Conservation (phyloP, 345 rosid species). For the Populus deltoides region DNA sequence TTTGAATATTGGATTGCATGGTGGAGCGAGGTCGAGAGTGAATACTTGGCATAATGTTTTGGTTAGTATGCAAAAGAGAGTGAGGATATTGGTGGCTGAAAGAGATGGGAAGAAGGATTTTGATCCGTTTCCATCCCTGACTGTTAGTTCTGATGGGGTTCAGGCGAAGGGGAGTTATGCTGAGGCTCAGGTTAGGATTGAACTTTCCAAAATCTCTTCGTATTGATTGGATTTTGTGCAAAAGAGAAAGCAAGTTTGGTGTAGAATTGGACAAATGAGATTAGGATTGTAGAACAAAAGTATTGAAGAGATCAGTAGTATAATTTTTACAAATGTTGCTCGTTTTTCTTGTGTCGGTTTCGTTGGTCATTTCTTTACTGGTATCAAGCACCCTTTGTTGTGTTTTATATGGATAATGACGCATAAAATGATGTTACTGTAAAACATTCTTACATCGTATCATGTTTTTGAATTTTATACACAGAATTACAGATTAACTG, state of each 20-base stretch:
- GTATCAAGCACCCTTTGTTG: neutral
- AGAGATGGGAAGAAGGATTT: slow-evolving; percentile 54
- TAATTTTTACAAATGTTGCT: neutral
- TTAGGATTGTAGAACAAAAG: neutral
- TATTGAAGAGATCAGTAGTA: neutral
- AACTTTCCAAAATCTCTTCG: neutral
- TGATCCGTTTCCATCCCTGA: slow-evolving; percentile 80
- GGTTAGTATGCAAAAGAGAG: slow-evolving; percentile 86
- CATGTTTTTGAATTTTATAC: neutral
- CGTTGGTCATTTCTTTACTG: neutral
- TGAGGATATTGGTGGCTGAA: slow-evolving; percentile 57
- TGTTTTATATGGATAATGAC: neutral
- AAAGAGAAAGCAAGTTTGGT: neutral
- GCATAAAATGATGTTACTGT: neutral
- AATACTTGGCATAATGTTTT: slow-evolving; percentile 96
- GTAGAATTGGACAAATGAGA: neutral
- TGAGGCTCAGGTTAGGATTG: slow-evolving; percentile 66
- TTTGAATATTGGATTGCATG: slow-evolving; percentile 60
- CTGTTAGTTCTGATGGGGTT: slow-evolving; percentile 55
- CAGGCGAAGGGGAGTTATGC: slow-evolving; percentile 87
- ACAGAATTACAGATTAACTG: neutral
- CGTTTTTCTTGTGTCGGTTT: too few species aligned
- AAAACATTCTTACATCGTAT: neutral
- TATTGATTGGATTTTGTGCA: neutral
- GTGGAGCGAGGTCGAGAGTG: slow-evolving; percentile 66